These are phyloP conservation scores for Backusella morwellensis DNA, from an alignment of 192 early-diverging fungal species.

Conservation along the genomic window DNA sequence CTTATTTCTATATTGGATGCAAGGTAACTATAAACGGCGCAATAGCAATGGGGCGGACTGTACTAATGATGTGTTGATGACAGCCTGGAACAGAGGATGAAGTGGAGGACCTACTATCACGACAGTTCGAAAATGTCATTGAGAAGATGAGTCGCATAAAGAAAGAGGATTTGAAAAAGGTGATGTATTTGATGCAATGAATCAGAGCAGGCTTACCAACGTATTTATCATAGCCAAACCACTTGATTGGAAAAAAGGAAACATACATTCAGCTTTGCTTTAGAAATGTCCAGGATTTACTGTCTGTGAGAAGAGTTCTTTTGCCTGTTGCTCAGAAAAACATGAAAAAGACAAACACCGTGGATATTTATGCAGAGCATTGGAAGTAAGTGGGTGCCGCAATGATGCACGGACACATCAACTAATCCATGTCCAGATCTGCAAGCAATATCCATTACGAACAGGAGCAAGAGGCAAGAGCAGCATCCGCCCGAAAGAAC, in stretches of 20 bases:
- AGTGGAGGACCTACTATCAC: conserved; percentile 81
- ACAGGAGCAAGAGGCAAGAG: not conserved
- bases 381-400: conserved; percentile 41
- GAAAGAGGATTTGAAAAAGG: conserved; percentile 85
- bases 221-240: conserved; percentile 68
- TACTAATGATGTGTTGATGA: not conserved
- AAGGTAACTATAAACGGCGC: conserved; percentile 48
- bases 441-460: conserved; percentile 27
- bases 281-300: conserved; percentile 79
- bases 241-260: conserved; percentile 73
- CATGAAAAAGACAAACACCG: conserved; percentile 53
- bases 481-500: conserved; percentile 35
- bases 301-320: conserved; percentile 70
- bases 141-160: conserved; percentile 60
- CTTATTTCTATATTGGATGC: conserved; percentile 90
- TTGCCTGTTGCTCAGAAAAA: conserved; percentile 72
- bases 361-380: conserved; percentile 73
- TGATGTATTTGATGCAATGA: conserved; percentile 22
- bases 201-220: not conserved
- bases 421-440: conserved; percentile 9
- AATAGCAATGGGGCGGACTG: too few species aligned
- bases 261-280: conserved; percentile 79
- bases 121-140: conserved; percentile 67
- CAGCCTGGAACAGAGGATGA: conserved; percentile 73
- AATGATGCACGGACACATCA: not conserved